Percentiles rank a stretch among this genome's conserved stretches.
Evolutionary conservation across 495 filamentous ascomycete genomes (phyloP).

Genomic region (Aspergillus egyptiacus): DNA sequence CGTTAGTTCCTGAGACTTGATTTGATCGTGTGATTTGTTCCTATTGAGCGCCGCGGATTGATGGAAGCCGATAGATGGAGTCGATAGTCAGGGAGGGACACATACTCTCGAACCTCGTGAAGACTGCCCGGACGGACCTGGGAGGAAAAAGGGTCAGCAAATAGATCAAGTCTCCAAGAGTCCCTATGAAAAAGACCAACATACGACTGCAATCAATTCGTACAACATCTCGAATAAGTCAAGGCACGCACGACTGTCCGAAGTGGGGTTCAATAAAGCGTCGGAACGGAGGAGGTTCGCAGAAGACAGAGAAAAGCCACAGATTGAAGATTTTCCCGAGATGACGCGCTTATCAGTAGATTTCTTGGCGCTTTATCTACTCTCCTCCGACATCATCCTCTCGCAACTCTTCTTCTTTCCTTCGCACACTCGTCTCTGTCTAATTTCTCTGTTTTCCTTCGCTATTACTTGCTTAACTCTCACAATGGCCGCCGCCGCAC

Average conservation of each 20-base stretch:
- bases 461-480: constrained; percentile 16
- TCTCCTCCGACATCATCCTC: constrained; percentile 21
- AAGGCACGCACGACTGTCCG: neutral
- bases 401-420: constrained; percentile 20
- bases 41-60: neutral
- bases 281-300: constrained; percentile 8
- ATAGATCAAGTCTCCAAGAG: too few relatives aligned
- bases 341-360: constrained; percentile 17
- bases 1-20: constrained; percentile 7
- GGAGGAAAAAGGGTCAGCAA: neutral
- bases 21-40: neutral
- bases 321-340: constrained; percentile 25
- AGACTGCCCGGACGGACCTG: constrained; percentile 87
- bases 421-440: constrained; percentile 24
- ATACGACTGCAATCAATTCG: constrained; percentile 91
- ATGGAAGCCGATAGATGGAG: neutral
- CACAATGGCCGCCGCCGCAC: constrained; percentile 40
- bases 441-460: constrained; percentile 17
- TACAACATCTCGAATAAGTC: constrained; percentile 67
- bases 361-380: constrained; percentile 27
- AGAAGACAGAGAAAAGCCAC: constrained; percentile 13
- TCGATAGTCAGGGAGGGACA: constrained; percentile 10
- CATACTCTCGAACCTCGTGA: constrained; percentile 89
- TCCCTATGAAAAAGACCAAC: constrained; percentile 22
- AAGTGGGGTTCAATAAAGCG: constrained; percentile 8